phyloP scores from a whole-genome alignment of 352 stramenopile species.

The Globisporangium cederbergense region DNA sequence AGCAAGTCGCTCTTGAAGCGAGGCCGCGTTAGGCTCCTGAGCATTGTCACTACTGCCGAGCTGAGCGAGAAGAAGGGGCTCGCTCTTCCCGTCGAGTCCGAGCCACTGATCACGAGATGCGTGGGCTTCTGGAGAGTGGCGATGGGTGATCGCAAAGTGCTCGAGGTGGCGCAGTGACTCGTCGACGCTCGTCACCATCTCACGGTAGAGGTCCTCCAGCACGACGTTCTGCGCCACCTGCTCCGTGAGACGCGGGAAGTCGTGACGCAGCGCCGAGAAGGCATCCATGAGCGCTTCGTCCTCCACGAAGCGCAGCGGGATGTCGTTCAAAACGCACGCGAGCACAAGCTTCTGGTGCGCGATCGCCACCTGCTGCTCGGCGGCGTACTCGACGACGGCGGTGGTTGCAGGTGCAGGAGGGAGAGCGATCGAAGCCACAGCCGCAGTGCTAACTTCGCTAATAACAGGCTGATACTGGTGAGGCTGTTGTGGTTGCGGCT shows the following conservation, averaged over 20 bases:
- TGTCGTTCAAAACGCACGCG: constrained; percentile 34
- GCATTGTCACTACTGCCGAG: neutral
- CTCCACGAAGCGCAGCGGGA: constrained; percentile 34
- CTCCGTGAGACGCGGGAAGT: constrained; percentile 20
- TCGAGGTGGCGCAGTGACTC: constrained; percentile 17
- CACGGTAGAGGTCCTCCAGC: constrained; percentile 19
- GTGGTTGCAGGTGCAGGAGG: neutral
- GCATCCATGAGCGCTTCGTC: constrained; percentile 34
- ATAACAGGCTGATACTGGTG: neutral
- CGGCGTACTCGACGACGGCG: neutral
- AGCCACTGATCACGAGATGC: neutral
- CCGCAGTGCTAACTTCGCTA: neutral
- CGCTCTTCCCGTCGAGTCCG: constrained; percentile 1
- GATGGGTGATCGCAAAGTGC: constrained; percentile 30
- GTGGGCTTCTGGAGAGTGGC: neutral
- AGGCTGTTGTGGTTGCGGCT: neutral
- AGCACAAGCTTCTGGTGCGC: constrained; percentile 42
- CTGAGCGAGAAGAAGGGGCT: constrained; percentile 7
- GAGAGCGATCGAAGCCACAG: neutral
- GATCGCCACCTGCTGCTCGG: constrained; percentile 9
- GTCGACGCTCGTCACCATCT: constrained; percentile 12
- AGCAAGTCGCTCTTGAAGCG: neutral
- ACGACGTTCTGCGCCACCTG: constrained; percentile 20
- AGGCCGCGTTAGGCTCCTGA: neutral
- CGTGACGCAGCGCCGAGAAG: constrained; percentile 25